These are phyloP conservation scores for Trichosporon sp. DNA, from an alignment of 1,284 basidiomycete species.

Conservation along the genomic window DNA sequence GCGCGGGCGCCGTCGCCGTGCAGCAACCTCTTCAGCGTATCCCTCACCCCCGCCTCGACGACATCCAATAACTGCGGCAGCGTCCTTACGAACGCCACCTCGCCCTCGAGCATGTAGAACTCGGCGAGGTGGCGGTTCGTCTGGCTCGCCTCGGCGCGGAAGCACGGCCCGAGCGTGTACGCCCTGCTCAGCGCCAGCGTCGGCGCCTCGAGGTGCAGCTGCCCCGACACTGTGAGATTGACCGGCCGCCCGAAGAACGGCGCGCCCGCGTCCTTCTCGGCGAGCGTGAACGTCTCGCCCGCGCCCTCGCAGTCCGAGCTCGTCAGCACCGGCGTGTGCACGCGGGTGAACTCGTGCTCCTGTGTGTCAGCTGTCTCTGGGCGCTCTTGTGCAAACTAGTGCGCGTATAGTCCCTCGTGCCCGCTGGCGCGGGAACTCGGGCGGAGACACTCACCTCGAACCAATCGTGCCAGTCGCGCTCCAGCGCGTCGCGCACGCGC, in stretches of 20 bases:
- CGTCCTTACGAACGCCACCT: constrained; percentile 63
- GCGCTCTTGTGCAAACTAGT: too few species aligned
- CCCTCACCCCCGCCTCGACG: constrained; percentile 59
- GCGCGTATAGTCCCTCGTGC: too few species aligned
- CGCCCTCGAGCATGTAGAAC: constrained; percentile 98
- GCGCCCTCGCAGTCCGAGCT: constrained; percentile 95
- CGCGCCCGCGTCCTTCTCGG: constrained; percentile 19
- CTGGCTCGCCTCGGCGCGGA: constrained; percentile 83
- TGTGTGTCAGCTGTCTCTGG: constrained; percentile 48
- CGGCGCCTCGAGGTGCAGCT: constrained; percentile 90
- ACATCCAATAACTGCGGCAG: constrained; percentile 62
- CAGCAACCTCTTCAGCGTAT: constrained; percentile 25
- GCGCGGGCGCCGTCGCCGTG: constrained; percentile 17
- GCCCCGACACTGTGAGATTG: constrained; percentile 91
- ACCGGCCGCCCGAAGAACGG: constrained; percentile 54
- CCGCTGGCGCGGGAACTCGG: too few species aligned
- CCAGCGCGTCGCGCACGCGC: constrained; percentile 62
- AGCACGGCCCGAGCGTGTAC: constrained; percentile 86
- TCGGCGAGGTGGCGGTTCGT: constrained; percentile 92
- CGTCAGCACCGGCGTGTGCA: constrained; percentile 83
- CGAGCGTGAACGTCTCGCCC: constrained; percentile 81
- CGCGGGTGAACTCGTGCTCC: constrained; percentile 70
- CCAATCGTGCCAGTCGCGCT: constrained; percentile 57
- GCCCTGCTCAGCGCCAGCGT: constrained; percentile 72
- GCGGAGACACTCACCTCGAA: constrained; percentile 71